Base-by-base conservation (phyloP, 768 basidiomycete genomes). In the Crepidotus variabilis region DNA sequence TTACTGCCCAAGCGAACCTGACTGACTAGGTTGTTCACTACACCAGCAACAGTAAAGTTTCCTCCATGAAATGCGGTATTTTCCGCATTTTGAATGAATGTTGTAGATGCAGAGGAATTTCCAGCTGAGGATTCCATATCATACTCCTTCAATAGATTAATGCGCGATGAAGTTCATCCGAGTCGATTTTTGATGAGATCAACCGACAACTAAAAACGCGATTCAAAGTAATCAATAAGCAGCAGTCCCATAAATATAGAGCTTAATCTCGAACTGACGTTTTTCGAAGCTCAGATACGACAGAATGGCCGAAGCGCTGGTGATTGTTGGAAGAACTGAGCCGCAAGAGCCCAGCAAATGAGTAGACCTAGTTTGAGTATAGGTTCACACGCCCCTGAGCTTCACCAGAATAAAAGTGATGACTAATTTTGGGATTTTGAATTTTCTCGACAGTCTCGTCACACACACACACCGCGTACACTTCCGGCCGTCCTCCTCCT, bases 371-470 rank as follows among this genome's bases (percentile, higher is more conserved):
- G 28, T 4, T 8, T 21, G 13, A 28, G 6, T 21, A 54, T 32
- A 3, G 0, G 51, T 16, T 9, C 55, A 63, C 65, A 49, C 63
- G 63, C 66, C 60, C 48, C 16, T 22, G 14, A 53, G 23, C 32
- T 51, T 54, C 47, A 22, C 32, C 6, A 14, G 18, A 55, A 21
- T 24, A 35, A 34, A 43, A 35, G 20, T 53, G 47, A 50, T 63
- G 59, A 63, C 62, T 58, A 63, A 62, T 67, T 60, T 20, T 48
- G 39, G 35, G 55, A 24, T 21, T n/a, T 43, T 55, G n/a, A 7
- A 1, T 43, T 45, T n/a, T 32, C 54, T 34, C 35, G 52, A 21
- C 52, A 51, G 57, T 45, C 53, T 24, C 43, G 36, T 48, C 49
- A 36, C 50, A 34, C 48, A 43, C 49, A 36, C 50, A 34, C 48